Conservation (phyloP, 306 rosid genomes). For the Pyrus pyrifolia region DNA sequence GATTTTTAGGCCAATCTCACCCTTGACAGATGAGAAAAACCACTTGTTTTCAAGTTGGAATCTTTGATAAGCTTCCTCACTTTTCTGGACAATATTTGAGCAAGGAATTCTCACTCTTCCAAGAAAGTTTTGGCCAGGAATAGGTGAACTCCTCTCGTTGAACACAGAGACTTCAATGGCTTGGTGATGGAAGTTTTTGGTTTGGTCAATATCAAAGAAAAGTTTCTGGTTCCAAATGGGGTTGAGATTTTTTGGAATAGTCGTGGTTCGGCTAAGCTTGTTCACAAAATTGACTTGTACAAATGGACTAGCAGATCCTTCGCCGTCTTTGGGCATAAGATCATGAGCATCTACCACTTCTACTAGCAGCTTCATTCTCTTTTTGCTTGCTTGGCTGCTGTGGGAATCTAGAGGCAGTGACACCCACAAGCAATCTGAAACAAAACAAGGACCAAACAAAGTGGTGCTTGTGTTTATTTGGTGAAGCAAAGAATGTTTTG, state of each 20-base stretch:
- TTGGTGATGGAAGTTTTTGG: conserved; percentile 36
- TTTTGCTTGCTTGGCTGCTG: conserved; percentile 18
- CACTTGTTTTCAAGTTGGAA: conserved; percentile 50
- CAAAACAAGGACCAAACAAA: conserved; percentile 37
- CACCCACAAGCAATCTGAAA: conserved; percentile 47
- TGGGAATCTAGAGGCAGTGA: conserved; percentile 35
- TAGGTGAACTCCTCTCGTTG: conserved; percentile 38
- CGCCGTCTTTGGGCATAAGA: conserved; percentile 64
- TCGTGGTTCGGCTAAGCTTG: conserved; percentile 47
- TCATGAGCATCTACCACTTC: conserved; percentile 61
- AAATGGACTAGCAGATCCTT: conserved; percentile 58
- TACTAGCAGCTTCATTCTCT: conserved; percentile 55
- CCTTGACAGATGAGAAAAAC: conserved; percentile 58
- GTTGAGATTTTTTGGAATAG: conserved; percentile 55
- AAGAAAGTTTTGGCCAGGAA: conserved; percentile 38
- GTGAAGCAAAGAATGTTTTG: conserved; percentile 70
- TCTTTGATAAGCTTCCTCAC: conserved; percentile 56
- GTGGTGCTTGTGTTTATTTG: conserved; percentile 16
- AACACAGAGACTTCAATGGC: conserved; percentile 39
- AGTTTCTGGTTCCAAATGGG: conserved; percentile 57
- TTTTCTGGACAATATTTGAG: conserved; percentile 52
- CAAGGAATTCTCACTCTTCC: conserved; percentile 63
- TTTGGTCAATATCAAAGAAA: conserved; percentile 33
- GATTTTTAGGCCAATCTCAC: conserved; percentile 68
- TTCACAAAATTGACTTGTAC: conserved; percentile 60